Base-by-base conservation (phyloP, 306 rosid genomes). In the Chamaecrista fasciculata region DNA sequence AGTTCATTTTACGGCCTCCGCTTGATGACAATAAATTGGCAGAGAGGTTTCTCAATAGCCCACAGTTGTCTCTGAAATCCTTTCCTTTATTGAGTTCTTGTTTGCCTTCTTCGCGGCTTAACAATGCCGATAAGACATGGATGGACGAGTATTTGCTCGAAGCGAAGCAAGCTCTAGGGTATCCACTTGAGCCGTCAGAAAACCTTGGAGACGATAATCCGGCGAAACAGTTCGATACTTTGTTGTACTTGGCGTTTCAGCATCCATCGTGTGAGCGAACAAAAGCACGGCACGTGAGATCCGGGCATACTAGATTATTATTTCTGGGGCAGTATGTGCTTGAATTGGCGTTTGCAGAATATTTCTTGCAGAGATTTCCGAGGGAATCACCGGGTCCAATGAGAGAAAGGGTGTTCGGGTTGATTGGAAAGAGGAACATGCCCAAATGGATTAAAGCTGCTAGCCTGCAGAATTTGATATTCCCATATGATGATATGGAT, bases 321-420 rank as follows among this genome's bases (percentile, higher is more conserved):
- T 91, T 94, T 70, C n/a, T 94, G 74, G 99, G 99, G 25, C 95
- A 91, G 78, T 91, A 81, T 79, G 97, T 88, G 70, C 81, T 94
- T 24, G 96, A 94, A 44, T 67, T 91, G 82, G 92, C 89, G 1
- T 40, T 94, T 20, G 89, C 88, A 0, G 99, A 94, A 82, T 87
- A 68, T 28, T 94, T 88, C 76, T 73, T 94, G 84, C 99, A 91
- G 86, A 77, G 96, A 72, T 94, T 91, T 84, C 99, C 99, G 19
- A 88, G 92, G 84, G 99, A 94, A 77, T 81, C 95, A 5, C 99
- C 99, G 1, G 97, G 95, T 69, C 99, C 99, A 0, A 91, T 94
- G 97, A 87, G 99, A 79, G 99, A 94, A 82, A 88, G 99, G 63
- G 96, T 94, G 67, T 91, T 66, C 61, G 97, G 65, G 28, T 76